Base-by-base conservation (phyloP, 148 eudicot genomes). In the Bassia scoparia region DNA sequence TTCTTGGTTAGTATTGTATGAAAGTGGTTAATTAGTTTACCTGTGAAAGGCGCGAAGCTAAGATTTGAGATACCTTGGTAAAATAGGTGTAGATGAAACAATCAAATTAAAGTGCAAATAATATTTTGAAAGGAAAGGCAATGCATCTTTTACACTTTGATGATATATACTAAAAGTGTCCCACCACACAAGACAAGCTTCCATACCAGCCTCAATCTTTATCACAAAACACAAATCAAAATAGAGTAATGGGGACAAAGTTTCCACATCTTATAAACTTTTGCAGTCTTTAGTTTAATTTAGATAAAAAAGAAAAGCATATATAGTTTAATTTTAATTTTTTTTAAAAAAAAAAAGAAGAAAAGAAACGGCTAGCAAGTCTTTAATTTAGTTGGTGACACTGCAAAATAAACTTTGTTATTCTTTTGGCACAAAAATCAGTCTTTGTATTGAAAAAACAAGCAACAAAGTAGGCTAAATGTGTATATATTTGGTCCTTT, bases 261-360 rank as follows among this genome's bases (percentile, higher is more conserved):
- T 86, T 86, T 88, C 87, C 84, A 88, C 89, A 86, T 34, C 73
- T 53, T 70, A 78, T 55, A 50, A 85, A 75, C 87, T 81, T 87
- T 88, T 78, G 83, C 91, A 86, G 89, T 82, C 82, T 82, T 84
- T 74, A 41, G 31, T 70, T 67, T 67, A 75, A 41, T 1, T 2
- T 2, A 41, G 75, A 80, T 43, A 63, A 38, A 69, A 77, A 73
- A 29, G 43, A 41, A 69, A 71, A 71, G 53, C 46, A 41, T 41
- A 41, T 0, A 41, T 41, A 41, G 12, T 8, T 2, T 0, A 41
- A 41, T 2, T n/a, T n/a, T n/a, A n/a, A n/a, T n/a, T n/a, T n/a
- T n/a, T n/a, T n/a, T n/a, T 37, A 10, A 41, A 41, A 41, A 14
- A 13, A 60, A 60, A 60, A 30, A 8, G 26, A 1, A 44, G 72